Evolutionary conservation across 2,329 filamentous ascomycete genomes (phyloP), one percentile per base, ranked within the genome.

Genomic region (Amylocarpus encephaloides): DNA sequence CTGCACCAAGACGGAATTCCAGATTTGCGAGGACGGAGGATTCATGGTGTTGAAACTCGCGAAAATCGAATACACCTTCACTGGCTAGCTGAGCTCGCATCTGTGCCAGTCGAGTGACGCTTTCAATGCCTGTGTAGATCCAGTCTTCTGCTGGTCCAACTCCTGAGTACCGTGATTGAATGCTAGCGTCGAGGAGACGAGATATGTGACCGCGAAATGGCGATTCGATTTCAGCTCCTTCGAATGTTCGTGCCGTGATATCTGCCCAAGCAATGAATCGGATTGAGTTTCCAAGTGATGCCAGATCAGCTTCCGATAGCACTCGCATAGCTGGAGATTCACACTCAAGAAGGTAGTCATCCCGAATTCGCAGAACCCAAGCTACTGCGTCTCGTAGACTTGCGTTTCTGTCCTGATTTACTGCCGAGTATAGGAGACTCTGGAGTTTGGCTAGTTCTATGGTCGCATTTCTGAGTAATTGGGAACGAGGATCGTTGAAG

Each of bases 111-210:
- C 47, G 32, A 26, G 47, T 49, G n/a, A 49, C 47, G 41, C 47
- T 49, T 44, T 49, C 47, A 26, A 49, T 49, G 9, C 47, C 40
- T n/a, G 47, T 44, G 19, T 44, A 44, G 22, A 49, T 44, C 47
- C 47, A 49, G 22, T 43, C 22, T 22, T 49, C 47, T n/a, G 22
- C 40, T 43, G 40, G 40, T 16, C 47, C 40, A 19, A 22, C 15
- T 7, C n/a, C 22, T 22, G 47, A 7, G 3, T 49, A 41, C 1
- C 18, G 34, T 13, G 41, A 43, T 11, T 29, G 36, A 6, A n/a
- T 2, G 12, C 46, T 43, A 10, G 41, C 33, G 11, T 43, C 41
- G 2, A 49, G 22, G 12, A 49, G 40, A 6, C 41, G 47, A 15
- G 47, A 38, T 6, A 49, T 49, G 26, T 44, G 41, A 10, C 47